Base-by-base conservation (phyloP, 148 eudicot genomes). In the Spergularia marina region DNA sequence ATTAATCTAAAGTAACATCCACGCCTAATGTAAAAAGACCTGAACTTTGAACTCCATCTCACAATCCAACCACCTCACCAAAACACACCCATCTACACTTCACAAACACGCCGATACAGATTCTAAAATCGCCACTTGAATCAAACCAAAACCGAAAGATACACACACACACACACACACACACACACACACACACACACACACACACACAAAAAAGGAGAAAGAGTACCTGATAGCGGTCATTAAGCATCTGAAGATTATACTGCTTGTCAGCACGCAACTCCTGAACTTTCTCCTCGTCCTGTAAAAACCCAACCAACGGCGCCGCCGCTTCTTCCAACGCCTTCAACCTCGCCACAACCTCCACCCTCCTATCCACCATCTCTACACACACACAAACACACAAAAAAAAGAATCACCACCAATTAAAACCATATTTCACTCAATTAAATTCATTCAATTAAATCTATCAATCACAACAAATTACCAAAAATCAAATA, bases 341-440 rank as follows among this genome's bases (percentile, higher is more conserved):
- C 0, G 94, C 82, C 85, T 95, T 95, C 88, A 95, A 83, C 64
- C 94, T 86, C 1, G 90, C 92, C 56, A 95, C 97, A 47, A 95
- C 98, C 77, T 95, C 97, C 12, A 68, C 90, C 81, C 99, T 92
- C 80, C 99, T 87, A 25, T 92, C 99, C 77, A 95, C 83, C 99
- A 95, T 95, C 59, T 92, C 99, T 94, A 77, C 74, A 82, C 10
- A 60, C 25, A 30, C 23, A 72, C 59, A 14, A 56, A 55, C 40
- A 7, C 13, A 17, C 10, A 9, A 44, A 41, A 52, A 23, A 2
- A 44, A 44, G 5, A 44, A 44, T 44, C 49, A 44, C 8, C 49
- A 44, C 49, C 49, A 44, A 44, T 3, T 2, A 30, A 30, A 30
- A 30, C 36, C 36, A 30, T 2, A 30, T 30, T 30, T 0, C 49